Conservation (phyloP, 2,329 filamentous ascomycete species). For the Harringtonia aguacate region DNA sequence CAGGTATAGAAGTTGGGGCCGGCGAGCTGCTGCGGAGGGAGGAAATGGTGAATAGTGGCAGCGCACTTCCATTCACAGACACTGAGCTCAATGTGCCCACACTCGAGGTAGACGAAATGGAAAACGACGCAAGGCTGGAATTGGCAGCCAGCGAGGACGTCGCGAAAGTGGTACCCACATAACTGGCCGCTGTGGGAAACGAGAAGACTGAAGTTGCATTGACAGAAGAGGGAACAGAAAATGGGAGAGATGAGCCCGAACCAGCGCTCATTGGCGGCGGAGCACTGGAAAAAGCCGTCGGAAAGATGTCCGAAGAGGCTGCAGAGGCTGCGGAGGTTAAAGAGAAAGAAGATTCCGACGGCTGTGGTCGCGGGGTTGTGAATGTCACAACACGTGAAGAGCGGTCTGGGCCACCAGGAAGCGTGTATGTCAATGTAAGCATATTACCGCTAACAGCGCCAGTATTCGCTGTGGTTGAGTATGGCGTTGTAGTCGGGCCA, state of each 20-base stretch:
- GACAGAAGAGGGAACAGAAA: neutral
- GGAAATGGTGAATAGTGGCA: no score
- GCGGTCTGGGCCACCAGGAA: conserved; percentile 5
- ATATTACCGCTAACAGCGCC: conserved; percentile 4
- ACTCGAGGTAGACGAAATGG: no score
- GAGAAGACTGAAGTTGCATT: no score
- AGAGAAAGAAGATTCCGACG: no score
- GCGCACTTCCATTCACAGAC: no score
- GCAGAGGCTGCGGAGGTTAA: neutral
- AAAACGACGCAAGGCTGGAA: no score
- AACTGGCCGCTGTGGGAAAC: no score
- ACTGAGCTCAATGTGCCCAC: no score
- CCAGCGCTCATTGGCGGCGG: neutral
- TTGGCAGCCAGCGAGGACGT: no score
- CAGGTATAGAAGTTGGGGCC: no score
- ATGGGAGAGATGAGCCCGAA: neutral
- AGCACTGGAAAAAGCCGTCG: neutral
- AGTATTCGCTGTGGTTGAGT: neutral
- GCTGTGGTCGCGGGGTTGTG: conserved; percentile 1
- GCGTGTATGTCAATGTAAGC: conserved; percentile 14
- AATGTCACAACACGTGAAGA: conserved; percentile 6
- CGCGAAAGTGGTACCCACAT: no score
- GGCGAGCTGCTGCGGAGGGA: no score
- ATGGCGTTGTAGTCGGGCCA: neutral
- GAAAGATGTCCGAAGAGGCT: neutral